Percentiles rank a stretch among this genome's conserved stretches.
These are phyloP conservation scores for Fraxinus albicans DNA, from an alignment of 305 asterid genomes.

Conservation along the genomic window DNA sequence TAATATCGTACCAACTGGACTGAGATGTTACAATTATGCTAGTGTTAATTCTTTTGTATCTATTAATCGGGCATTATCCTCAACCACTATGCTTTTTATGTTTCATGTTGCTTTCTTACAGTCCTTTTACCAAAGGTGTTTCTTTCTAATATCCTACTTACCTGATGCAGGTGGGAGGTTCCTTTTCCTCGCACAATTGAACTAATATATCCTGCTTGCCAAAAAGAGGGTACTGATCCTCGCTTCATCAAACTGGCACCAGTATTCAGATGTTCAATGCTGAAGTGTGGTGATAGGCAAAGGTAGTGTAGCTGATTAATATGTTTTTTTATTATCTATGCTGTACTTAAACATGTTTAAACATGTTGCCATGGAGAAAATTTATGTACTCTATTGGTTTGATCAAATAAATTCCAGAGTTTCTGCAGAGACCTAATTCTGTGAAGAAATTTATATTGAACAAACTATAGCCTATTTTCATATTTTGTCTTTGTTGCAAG, in stretches of 20 bases:
- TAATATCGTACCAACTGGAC: background rate
- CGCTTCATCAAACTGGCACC: conserved; percentile 86
- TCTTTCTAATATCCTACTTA: conserved; percentile 23
- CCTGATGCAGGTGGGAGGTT: conserved; percentile 85
- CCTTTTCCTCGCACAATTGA: conserved; percentile 74
- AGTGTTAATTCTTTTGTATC: background rate
- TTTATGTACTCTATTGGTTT: background rate
- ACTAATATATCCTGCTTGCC: conserved; percentile 32
- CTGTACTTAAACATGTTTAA: background rate
- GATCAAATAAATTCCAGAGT: background rate
- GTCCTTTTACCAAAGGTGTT: background rate
- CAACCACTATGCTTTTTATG: background rate
- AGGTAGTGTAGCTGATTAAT: conserved; percentile 47
- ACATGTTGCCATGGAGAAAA: conserved; percentile 4
- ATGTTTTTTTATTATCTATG: background rate
- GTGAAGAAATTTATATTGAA: background rate
- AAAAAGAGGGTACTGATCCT: conserved; percentile 69
- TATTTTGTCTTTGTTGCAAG: background rate
- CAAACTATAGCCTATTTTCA: background rate
- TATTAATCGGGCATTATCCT: background rate
- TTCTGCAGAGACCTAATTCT: conserved; percentile 6
- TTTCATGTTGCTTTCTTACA: background rate
- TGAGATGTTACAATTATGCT: background rate
- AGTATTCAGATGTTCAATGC: conserved; percentile 77
- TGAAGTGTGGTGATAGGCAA: conserved; percentile 68